A percentile compares a stretch with the other conserved stretches of the same genome.
Conservation (phyloP, 306 rosid species). For the Citrullus mucosospermus region DNA sequence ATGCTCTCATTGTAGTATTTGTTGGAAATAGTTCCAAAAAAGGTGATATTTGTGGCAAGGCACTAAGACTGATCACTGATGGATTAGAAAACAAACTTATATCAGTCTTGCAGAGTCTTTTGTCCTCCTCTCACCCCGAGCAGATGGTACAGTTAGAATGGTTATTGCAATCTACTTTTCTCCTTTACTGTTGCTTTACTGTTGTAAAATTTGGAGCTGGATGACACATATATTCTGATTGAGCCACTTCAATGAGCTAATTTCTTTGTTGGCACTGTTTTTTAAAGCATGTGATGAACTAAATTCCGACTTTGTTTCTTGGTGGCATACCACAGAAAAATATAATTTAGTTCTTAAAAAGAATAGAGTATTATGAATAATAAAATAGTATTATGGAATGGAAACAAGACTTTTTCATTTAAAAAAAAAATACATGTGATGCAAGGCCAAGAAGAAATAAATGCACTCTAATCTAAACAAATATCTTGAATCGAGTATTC, state of each 20-base stretch:
- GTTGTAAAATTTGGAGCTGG: not conserved
- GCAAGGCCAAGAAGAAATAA: too few relatives aligned
- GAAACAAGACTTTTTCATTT: too few relatives aligned
- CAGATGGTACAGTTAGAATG: constrained; percentile 46
- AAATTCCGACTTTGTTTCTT: not conserved
- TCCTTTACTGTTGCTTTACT: constrained; percentile 1
- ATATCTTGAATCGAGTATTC: too few relatives aligned
- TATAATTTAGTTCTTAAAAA: not conserved
- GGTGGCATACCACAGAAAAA: not conserved
- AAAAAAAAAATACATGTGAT: too few relatives aligned
- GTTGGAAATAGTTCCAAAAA: constrained; percentile 33
- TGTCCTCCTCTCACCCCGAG: constrained; percentile 53
- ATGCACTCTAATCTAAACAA: too few relatives aligned
- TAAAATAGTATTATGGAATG: not conserved
- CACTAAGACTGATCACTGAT: constrained; percentile 45
- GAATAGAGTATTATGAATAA: not conserved
- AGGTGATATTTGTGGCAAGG: constrained; percentile 49
- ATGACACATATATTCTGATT: not conserved
- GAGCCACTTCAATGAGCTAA: not conserved
- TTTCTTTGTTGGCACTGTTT: not conserved
- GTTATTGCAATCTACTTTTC: not conserved
- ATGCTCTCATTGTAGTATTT: constrained; percentile 47
- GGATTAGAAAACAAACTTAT: constrained; percentile 67
- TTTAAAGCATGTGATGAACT: not conserved
- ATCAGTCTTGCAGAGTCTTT: constrained; percentile 40